Conservation (phyloP, 169 alveolate species). For the Plasmodium billcollinsi region DNA sequence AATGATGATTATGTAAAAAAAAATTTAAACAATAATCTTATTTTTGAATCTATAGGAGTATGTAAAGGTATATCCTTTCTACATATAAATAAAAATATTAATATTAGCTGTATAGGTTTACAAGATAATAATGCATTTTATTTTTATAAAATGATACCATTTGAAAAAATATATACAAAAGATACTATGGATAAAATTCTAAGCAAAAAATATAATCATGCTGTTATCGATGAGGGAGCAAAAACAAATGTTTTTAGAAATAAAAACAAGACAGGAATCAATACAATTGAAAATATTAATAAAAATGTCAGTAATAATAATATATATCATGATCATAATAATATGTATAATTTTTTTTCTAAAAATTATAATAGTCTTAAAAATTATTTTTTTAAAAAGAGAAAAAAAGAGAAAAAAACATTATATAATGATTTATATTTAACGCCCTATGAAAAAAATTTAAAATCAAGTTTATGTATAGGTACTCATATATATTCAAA, state of each 20-base stretch:
- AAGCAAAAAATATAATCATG: slow-evolving; percentile 16
- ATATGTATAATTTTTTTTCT: slow-evolving; percentile 8
- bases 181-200: slow-evolving; percentile 58
- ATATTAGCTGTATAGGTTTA: slow-evolving; percentile 65
- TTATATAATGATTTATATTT: slow-evolving; percentile 72
- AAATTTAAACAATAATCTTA: slow-evolving; percentile 70
- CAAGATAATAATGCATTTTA: slow-evolving; percentile 71
- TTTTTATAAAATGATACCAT: slow-evolving; percentile 75
- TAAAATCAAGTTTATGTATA: slow-evolving; percentile 76
- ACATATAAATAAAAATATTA: slow-evolving; percentile 49
- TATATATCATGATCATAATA: not conserved
- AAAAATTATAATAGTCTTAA: slow-evolving; percentile 41
- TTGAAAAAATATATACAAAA: slow-evolving; percentile 55
- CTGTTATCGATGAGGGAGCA: not conserved
- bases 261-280: not conserved
- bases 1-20: slow-evolving; percentile 76
- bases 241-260: slow-evolving; percentile 19
- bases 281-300: slow-evolving; percentile 1
- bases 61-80: slow-evolving; percentile 76
- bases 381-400: slow-evolving; percentile 44
- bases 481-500: slow-evolving; percentile 78
- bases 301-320: not conserved
- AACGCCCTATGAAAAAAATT: slow-evolving; percentile 74
- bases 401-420: slow-evolving; percentile 54
- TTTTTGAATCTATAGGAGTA: slow-evolving; percentile 76